Evolutionary conservation across 2,329 filamentous ascomycete species (phyloP).

Genomic region (Neurospora crassa): DNA sequence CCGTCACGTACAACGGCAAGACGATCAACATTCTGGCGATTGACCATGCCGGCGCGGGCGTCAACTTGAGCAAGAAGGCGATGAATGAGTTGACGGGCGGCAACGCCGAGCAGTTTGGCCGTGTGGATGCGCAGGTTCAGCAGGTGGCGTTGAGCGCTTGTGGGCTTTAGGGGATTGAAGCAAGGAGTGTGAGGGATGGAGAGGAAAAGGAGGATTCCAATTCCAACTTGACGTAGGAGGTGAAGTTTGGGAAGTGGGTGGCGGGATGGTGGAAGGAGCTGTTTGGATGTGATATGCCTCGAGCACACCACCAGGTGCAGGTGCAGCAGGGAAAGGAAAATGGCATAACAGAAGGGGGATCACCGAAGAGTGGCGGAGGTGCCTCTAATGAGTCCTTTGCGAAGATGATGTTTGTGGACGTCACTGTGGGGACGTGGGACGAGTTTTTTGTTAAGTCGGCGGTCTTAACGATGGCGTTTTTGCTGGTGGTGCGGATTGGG

Average conservation of each 20-base stretch:
- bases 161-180: slow-evolving; percentile 15
- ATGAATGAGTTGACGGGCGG: slow-evolving; percentile 46
- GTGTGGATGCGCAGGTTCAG: slow-evolving; percentile 38
- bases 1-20: slow-evolving; percentile 39
- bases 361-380: too few relatives aligned
- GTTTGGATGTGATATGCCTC: too few relatives aligned
- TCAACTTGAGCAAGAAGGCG: slow-evolving; percentile 48
- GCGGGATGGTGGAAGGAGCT: neutral
- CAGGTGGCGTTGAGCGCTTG: slow-evolving; percentile 37
- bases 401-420: neutral
- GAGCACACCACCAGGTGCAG: too few relatives aligned
- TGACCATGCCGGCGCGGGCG: slow-evolving; percentile 39
- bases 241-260: neutral
- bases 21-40: slow-evolving; percentile 47
- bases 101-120: slow-evolving; percentile 39
- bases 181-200: neutral
- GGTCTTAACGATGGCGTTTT: neutral
- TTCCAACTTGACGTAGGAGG: neutral
- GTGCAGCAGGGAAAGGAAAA: too few relatives aligned
- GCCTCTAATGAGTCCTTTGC: too few relatives aligned
- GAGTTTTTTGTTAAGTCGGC: neutral
- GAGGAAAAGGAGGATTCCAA: neutral
- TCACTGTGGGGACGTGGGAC: neutral
- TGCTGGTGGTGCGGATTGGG: neutral
- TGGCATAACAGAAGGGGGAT: too few relatives aligned